These are phyloP conservation scores for Sporothrix curviconia DNA, from an alignment of 2,329 filamentous ascomycete species.

Conservation along the genomic window DNA sequence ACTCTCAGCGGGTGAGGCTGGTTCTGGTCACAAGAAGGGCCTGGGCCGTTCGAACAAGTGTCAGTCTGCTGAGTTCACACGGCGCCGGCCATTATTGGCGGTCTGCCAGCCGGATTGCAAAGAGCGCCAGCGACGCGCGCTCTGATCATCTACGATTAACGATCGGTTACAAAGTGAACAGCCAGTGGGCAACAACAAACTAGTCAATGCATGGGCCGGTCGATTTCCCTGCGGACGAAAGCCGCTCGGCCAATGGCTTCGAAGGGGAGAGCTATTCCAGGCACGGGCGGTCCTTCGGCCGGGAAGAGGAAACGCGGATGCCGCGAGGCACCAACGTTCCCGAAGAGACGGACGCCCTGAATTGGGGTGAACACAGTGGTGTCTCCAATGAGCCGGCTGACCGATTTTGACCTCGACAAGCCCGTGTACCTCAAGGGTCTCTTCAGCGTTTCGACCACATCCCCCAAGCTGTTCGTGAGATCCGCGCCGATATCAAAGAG, in stretches of 20 bases:
- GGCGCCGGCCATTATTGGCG: slow-evolving; percentile 45
- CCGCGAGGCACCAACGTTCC: slow-evolving; percentile 71
- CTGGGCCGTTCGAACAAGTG: slow-evolving; percentile 83
- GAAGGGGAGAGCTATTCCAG: slow-evolving; percentile 92
- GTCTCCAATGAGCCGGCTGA: slow-evolving; percentile 54
- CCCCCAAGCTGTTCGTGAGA: slow-evolving; percentile 80
- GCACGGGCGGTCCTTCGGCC: slow-evolving; percentile 67
- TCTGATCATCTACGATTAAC: slow-evolving; percentile 65
- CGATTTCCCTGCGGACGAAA: slow-evolving; percentile 69
- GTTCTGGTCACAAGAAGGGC: slow-evolving; percentile 57
- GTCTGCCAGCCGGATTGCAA: slow-evolving; percentile 36
- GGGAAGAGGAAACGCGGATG: slow-evolving; percentile 41
- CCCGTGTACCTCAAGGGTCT: slow-evolving; percentile 93
- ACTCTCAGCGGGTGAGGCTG: slow-evolving; percentile 49
- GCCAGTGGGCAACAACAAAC: slow-evolving; percentile 42
- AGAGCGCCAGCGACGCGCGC: slow-evolving; percentile 68
- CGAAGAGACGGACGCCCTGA: slow-evolving; percentile 81
- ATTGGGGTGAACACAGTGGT: slow-evolving; percentile 58
- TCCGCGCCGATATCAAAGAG: slow-evolving; percentile 85
- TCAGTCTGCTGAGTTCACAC: slow-evolving; percentile 80
- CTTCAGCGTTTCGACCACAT: slow-evolving; percentile 95
- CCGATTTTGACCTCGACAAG: slow-evolving; percentile 74
- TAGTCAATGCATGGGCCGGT: slow-evolving; percentile 40
- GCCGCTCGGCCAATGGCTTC: slow-evolving; percentile 79
- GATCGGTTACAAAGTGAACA: slow-evolving; percentile 46